These are phyloP conservation scores for Neurospora sp. DNA, from an alignment of 2,329 filamentous ascomycete species.

Conservation along the genomic window DNA sequence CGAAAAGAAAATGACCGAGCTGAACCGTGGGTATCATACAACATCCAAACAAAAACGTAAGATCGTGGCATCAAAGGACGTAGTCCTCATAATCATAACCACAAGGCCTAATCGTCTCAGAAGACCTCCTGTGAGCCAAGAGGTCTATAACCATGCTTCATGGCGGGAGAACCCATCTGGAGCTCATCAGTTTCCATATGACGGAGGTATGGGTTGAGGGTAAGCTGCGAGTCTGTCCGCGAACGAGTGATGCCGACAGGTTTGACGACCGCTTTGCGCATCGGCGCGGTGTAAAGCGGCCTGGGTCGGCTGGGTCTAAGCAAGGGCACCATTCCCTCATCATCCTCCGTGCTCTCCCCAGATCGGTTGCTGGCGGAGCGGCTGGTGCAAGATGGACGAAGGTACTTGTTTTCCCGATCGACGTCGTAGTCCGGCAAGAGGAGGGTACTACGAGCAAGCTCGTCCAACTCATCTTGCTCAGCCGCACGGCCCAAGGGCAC, in stretches of 20 bases:
- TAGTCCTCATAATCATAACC: not conserved
- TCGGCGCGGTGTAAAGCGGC: not conserved
- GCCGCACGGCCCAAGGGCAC: not conserved
- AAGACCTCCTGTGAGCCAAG: not conserved
- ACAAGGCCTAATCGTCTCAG: not conserved
- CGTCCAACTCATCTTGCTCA: not conserved
- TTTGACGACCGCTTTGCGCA: not conserved
- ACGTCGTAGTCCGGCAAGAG: not conserved
- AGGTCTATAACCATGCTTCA: not conserved
- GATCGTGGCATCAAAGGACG: not conserved
- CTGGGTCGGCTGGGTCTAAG: not conserved
- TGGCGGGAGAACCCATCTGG: not conserved
- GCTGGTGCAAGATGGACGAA: not conserved
- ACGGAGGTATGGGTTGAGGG: not conserved
- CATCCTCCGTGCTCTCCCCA: not conserved
- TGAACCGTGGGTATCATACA: not conserved
- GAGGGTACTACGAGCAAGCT: not conserved
- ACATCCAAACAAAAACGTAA: not conserved
- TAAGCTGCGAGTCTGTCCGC: not conserved
- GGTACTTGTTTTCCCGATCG: not conserved
- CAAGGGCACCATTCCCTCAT: not conserved
- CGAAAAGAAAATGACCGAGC: not conserved
- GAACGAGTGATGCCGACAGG: not conserved
- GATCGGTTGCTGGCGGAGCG: not conserved
- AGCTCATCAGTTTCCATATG: not conserved